These are phyloP conservation scores for Candida saitoana DNA, from an alignment of 805 yeast species.

Conservation along the genomic window DNA sequence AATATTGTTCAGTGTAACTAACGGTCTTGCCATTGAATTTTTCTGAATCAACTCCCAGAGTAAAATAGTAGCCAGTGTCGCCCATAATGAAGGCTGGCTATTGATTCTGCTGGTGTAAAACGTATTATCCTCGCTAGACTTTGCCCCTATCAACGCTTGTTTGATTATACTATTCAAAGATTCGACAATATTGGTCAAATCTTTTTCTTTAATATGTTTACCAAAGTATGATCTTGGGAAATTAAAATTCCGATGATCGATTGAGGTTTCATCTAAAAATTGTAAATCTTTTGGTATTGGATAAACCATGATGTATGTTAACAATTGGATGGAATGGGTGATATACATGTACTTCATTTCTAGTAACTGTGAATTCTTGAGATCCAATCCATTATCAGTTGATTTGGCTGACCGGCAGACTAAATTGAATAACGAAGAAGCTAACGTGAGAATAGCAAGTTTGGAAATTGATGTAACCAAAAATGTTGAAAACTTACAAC, in stretches of 20 bases:
- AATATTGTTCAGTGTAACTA: conserved; percentile 38
- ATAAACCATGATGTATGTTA: conserved; percentile 58
- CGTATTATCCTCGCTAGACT: conserved; percentile 11
- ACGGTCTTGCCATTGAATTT: conserved; percentile 52
- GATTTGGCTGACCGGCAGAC: conserved; percentile 48
- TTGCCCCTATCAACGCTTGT: conserved; percentile 34
- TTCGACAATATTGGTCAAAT: conserved; percentile 45
- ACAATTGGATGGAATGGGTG: conserved; percentile 55
- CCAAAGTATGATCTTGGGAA: conserved; percentile 49
- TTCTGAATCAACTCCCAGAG: conserved; percentile 77
- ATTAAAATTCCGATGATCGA: conserved; percentile 38
- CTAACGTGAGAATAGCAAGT: conserved; percentile 44
- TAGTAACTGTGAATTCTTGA: conserved; percentile 23
- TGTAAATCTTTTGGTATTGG: conserved; percentile 48
- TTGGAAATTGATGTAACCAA: conserved; percentile 50
- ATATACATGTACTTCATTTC: conserved; percentile 47
- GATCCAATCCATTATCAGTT: conserved; percentile 40
- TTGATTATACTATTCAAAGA: conserved; percentile 48
- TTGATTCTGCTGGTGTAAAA: conserved; percentile 6
- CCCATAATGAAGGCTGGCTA: conserved; percentile 39
- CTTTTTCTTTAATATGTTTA: conserved; percentile 50
- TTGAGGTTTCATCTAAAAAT: conserved; percentile 32
- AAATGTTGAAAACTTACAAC: conserved; percentile 59
- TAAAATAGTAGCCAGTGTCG: conserved; percentile 56
- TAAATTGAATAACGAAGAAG: conserved; percentile 69